phyloP scores from a whole-genome alignment of 163 green algal genomes.

The Chlamydomonas reinhardtii region DNA sequence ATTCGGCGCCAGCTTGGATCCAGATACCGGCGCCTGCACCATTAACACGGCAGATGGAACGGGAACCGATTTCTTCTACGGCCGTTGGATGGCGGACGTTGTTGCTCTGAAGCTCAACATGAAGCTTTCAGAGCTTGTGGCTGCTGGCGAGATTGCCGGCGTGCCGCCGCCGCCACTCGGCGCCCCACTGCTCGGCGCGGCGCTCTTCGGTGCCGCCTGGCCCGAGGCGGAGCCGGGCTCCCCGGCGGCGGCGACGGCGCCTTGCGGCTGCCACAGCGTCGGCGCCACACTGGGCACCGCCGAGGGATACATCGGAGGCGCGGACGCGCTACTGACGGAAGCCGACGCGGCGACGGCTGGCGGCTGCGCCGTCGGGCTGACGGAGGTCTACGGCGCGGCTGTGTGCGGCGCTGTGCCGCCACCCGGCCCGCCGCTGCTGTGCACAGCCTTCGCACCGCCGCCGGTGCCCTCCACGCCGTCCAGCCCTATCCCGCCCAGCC shows the following conservation, averaged over 20 bases:
- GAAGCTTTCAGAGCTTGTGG: neutral
- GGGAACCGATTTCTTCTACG: neutral
- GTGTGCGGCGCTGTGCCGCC: neutral
- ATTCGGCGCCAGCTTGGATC: neutral
- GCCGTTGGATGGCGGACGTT: conserved; percentile 26
- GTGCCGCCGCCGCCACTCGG: neutral
- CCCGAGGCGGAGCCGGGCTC: too few species aligned
- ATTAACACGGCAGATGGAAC: neutral
- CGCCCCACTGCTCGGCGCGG: neutral
- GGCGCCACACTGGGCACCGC: neutral
- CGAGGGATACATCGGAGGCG: neutral
- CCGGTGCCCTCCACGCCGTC: neutral
- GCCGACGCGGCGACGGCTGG: neutral
- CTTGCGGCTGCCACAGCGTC: neutral
- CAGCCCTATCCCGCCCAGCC: neutral
- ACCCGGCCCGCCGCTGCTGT: conserved; percentile 8
- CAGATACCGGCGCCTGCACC: neutral
- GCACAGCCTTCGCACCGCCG: neutral
- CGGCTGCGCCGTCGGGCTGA: neutral
- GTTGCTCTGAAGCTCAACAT: conserved; percentile 34
- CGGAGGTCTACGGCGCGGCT: neutral
- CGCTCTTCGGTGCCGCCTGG: neutral
- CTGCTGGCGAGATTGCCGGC: neutral
- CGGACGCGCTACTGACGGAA: neutral
- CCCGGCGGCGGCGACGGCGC: neutral